Evolutionary conservation across 768 basidiomycete genomes (phyloP), one percentile per base, ranked within the genome.

Genomic region (Termitomyces sp.): DNA sequence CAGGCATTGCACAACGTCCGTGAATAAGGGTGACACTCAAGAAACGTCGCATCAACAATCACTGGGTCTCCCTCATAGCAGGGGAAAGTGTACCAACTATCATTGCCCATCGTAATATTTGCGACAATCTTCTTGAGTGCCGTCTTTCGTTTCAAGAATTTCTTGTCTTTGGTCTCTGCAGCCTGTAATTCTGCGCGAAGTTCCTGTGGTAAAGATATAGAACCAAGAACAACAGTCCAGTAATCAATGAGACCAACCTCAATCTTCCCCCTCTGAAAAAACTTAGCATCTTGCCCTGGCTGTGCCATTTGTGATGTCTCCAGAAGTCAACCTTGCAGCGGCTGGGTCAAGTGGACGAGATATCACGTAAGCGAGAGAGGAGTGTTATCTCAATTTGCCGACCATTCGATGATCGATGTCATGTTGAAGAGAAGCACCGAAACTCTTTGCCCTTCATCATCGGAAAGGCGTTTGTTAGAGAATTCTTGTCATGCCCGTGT

Each of bases 81-180:
- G 63, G 56, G 56, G 55, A 63, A 65, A 58, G 62, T 62, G 62
- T 68, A 84, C 94, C 73, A 68, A 97, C 96, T 95, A 73, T 98
- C 95, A 67, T 94, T 97, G 41, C 97, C 97, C 95, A 99, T 98
- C 3, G 97, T 99, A 70, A 98, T 98, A 71, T 98, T 98, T 39
- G 97, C 97, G 12, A 98, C 94, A 56, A 98, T 89, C 77, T 95
- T 96, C 82, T 99, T 98, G 63, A 98, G 73, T 18, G 92, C 89
- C 0, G 85, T 94, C 81, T 94, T 98, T 64, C 94, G 83, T 72
- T 95, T 95, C 62, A 84, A 75, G 60, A 83, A 98, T 64, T 94
- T 96, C 80, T 98, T 99, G 80, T 99, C 97, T 73, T 97, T 97
- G 59, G 88, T 78, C 68, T 94, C 93, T 9, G 91, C 89, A 44